These are phyloP conservation scores for Cryoendolithus antarcticus DNA, from an alignment of 2,329 filamentous ascomycete species.

Conservation along the genomic window DNA sequence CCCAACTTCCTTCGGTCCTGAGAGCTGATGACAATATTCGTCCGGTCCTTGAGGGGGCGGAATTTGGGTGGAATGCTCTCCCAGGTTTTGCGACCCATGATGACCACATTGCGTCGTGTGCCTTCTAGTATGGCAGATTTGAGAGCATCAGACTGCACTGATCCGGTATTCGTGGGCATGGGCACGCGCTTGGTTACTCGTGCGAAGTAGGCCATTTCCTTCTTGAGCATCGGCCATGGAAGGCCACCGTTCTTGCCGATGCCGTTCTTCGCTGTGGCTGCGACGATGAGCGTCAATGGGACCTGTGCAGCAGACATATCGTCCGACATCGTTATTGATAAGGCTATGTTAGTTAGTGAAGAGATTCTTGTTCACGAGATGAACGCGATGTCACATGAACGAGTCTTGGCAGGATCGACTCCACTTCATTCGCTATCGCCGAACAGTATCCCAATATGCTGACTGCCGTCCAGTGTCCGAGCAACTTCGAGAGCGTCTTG, in stretches of 20 bases:
- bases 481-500: too few species aligned
- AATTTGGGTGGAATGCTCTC: constrained; percentile 72
- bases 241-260: constrained; percentile 70
- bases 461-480: too few species aligned
- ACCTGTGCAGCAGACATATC: constrained; percentile 18
- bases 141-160: constrained; percentile 14
- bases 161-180: constrained; percentile 34
- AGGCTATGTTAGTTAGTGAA: too few species aligned
- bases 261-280: constrained; percentile 72
- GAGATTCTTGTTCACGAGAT: too few species aligned
- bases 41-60: constrained; percentile 63
- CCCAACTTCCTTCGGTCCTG: constrained; percentile 12
- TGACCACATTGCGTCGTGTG: constrained; percentile 49
- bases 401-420: too few species aligned
- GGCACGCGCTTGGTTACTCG: constrained; percentile 65
- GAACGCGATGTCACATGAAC: too few species aligned
- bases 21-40: constrained; percentile 72
- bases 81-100: constrained; percentile 98
- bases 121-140: constrained; percentile 11
- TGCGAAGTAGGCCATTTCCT: constrained; percentile 92
- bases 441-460: too few species aligned
- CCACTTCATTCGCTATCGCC: too few species aligned
- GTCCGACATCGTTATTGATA: constrained; percentile 9
- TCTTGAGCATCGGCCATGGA: constrained; percentile 78
- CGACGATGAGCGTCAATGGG: constrained; percentile 74